phyloP scores from a whole-genome alignment of 2,329 filamentous ascomycete species.

The Dendryphion nanum region DNA sequence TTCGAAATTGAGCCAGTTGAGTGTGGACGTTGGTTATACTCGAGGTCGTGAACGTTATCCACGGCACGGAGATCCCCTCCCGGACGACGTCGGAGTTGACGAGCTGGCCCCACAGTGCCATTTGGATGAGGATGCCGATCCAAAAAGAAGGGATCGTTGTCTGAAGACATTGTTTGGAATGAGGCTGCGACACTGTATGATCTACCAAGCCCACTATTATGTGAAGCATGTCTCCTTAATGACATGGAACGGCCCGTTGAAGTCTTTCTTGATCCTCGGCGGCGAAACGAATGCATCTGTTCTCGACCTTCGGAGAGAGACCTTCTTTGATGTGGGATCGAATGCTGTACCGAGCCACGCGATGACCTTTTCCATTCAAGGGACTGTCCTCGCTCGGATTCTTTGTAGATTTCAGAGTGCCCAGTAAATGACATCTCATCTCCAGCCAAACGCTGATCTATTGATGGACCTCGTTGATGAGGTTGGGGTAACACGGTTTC shows the following conservation, averaged over 20 bases:
- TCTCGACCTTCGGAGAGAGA: slow-evolving; percentile 32
- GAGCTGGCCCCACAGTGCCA: slow-evolving; percentile 21
- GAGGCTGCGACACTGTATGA: slow-evolving; percentile 63
- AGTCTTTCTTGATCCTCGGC: slow-evolving; percentile 29
- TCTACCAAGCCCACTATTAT: slow-evolving; percentile 55
- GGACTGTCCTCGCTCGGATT: slow-evolving; percentile 8
- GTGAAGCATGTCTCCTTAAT: slow-evolving; percentile 59
- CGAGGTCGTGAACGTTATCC: slow-evolving; percentile 48
- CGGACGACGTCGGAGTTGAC: slow-evolving; percentile 47
- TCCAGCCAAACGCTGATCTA: slow-evolving; percentile 15
- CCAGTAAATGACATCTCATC: slow-evolving; percentile 9
- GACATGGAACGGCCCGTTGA: slow-evolving; percentile 35
- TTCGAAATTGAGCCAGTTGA: slow-evolving; percentile 51
- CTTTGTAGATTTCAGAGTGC: slow-evolving; percentile 21
- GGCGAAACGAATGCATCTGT: slow-evolving; percentile 35
- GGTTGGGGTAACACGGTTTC: not conserved
- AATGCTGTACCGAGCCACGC: slow-evolving; percentile 15
- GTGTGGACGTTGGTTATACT: slow-evolving; percentile 38
- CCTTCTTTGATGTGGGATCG: slow-evolving; percentile 19
- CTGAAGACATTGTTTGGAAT: slow-evolving; percentile 41
- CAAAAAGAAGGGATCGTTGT: slow-evolving; percentile 40
- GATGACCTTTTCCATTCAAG: slow-evolving; percentile 18
- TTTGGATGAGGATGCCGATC: slow-evolving; percentile 26
- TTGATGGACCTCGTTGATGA: slow-evolving; percentile 13
- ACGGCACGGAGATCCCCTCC: slow-evolving; percentile 49